phyloP scores from a whole-genome alignment of 2,329 filamentous ascomycete genomes.

The Neophaeococcomyces mojaviensis region DNA sequence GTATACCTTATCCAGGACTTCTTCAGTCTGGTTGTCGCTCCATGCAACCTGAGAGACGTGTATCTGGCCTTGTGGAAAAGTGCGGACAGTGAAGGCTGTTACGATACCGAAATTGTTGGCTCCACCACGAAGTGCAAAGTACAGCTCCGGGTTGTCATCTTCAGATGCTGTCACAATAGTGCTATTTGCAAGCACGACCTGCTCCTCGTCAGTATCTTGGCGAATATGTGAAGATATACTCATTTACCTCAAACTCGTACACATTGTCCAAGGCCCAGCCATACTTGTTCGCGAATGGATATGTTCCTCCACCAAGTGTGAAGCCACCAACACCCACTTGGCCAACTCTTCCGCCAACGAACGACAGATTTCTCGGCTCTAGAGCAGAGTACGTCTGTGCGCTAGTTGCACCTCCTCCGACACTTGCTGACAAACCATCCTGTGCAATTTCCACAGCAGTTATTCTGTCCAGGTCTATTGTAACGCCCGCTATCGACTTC shows the following conservation, averaged over 20 bases:
- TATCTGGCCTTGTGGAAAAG: conserved; percentile 7
- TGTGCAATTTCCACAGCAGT: conserved; percentile 24
- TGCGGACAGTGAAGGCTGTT: conserved; percentile 35
- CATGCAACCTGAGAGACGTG: conserved; percentile 49
- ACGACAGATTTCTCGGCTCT: conserved; percentile 27
- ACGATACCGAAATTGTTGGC: conserved; percentile 34
- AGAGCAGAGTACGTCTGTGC: conserved; percentile 28
- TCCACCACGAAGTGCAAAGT: conserved; percentile 35
- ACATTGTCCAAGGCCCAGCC: conserved; percentile 23
- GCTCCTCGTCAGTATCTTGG: neutral
- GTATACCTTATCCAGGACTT: conserved; percentile 27
- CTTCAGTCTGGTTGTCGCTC: conserved; percentile 54
- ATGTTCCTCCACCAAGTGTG: conserved; percentile 23
- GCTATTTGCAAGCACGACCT: conserved; percentile 20
- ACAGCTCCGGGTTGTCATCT: conserved; percentile 30
- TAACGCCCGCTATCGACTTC: conserved; percentile 39
- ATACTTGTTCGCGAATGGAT: conserved; percentile 16
- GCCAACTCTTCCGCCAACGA: conserved; percentile 28
- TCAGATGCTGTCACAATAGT: conserved; percentile 28
- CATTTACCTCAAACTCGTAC: conserved; percentile 14
- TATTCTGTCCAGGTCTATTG: conserved; percentile 28
- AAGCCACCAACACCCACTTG: conserved; percentile 26
- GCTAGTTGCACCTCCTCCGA: conserved; percentile 32
- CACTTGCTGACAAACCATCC: conserved; percentile 24
- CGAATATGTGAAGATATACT: neutral